Conservation (phyloP, 371 early-diverging fungal species). For the Apophysomyces trapeziformis region DNA sequence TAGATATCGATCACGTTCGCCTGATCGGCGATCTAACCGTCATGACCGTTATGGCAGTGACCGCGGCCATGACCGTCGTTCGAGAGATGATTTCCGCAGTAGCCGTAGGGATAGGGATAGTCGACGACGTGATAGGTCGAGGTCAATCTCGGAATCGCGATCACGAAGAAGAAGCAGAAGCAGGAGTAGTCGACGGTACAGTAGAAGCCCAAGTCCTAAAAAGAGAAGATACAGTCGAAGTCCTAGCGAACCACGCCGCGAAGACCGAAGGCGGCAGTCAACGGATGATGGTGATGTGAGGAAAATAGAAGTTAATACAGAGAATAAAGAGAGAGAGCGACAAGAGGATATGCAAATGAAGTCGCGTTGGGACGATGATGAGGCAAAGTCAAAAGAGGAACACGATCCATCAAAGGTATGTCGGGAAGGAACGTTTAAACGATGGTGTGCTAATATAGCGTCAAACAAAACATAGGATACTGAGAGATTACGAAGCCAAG, state of each 20-base stretch:
- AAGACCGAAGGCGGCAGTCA: slow-evolving; percentile 1
- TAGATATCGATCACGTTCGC: slow-evolving; percentile 6
- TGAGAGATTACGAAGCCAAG: slow-evolving; percentile 21
- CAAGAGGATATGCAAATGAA: not conserved
- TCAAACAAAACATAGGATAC: slow-evolving; percentile 13
- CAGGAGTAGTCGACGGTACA: not conserved
- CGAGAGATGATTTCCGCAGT: slow-evolving; percentile 28
- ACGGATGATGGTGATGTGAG: not conserved
- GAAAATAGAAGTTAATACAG: not conserved
- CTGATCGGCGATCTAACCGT: slow-evolving; percentile 14
- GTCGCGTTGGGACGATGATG: slow-evolving; percentile 3
- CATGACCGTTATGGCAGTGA: slow-evolving; percentile 17
- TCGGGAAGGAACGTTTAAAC: not conserved
- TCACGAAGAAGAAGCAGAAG: slow-evolving; percentile 21
- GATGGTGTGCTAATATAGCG: not conserved
- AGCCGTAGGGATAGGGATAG: slow-evolving; percentile 16
- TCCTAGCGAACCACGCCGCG: not conserved
- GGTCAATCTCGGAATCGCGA: not conserved
- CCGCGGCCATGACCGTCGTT: slow-evolving; percentile 7
- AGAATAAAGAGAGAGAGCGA: not conserved
- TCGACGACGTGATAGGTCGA: slow-evolving; percentile 15
- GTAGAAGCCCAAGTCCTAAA: slow-evolving; percentile 15
- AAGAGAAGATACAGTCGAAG: slow-evolving; percentile 10
- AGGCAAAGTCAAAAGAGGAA: not conserved
- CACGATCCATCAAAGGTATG: slow-evolving; percentile 5